phyloP scores from a whole-genome alignment of 1,139 yeast genomes.

The Martiniozyma asiatica region DNA sequence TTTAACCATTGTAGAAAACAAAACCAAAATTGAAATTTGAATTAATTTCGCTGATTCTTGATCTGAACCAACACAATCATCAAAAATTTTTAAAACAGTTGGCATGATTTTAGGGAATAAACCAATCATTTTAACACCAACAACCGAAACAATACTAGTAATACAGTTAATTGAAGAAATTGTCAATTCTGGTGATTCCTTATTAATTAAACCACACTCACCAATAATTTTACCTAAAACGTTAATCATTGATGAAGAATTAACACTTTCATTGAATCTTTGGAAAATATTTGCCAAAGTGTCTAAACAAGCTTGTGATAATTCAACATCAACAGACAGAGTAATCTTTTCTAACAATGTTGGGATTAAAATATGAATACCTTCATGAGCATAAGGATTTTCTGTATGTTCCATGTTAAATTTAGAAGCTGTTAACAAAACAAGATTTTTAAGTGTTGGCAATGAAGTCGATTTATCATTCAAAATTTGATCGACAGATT shows the following conservation, averaged over 20 bases:
- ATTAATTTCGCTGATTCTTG: conserved; percentile 28
- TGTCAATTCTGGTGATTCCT: conserved; percentile 44
- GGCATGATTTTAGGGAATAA: conserved; percentile 77
- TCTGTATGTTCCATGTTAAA: conserved; percentile 54
- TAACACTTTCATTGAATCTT: conserved; percentile 46
- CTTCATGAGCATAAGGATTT: conserved; percentile 31
- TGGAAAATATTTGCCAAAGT: conserved; percentile 50
- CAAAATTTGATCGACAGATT: conserved; percentile 45
- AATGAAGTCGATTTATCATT: conserved; percentile 18
- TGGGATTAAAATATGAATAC: conserved; percentile 36
- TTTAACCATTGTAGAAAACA: conserved; percentile 66
- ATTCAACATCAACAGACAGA: conserved; percentile 30
- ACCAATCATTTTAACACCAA: conserved; percentile 84
- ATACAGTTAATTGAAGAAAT: conserved; percentile 67
- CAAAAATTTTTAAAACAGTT: conserved; percentile 54
- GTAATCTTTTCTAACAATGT: conserved; percentile 34
- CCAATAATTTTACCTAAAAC: conserved; percentile 39
- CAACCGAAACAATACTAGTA: conserved; percentile 52
- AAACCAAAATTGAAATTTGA: conserved; percentile 57
- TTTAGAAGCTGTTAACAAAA: conserved; percentile 51
- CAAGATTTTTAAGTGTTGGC: conserved; percentile 37
- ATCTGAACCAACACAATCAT: conserved; percentile 24
- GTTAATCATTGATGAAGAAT: conserved; percentile 35
- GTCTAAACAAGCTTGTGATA: conserved; percentile 62
- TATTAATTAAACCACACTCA: conserved; percentile 35